Evolutionary conservation across 805 yeast species (phyloP).

Genomic region (Candida golubevii): DNA sequence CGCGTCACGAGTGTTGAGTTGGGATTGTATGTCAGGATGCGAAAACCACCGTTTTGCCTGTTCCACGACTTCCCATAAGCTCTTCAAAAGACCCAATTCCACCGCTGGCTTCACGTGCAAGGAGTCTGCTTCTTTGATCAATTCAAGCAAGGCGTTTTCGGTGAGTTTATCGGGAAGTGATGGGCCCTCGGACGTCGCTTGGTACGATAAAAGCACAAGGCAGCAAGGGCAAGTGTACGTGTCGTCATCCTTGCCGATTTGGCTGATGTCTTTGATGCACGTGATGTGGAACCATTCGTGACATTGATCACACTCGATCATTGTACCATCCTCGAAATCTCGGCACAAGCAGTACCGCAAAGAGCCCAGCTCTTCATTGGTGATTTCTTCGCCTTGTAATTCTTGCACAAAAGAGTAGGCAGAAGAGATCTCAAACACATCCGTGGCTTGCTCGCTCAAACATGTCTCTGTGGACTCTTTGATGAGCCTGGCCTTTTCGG

Average conservation of each 20-base stretch:
- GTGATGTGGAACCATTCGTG: constrained; percentile 67
- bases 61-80: background rate
- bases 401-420: constrained; percentile 16
- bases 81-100: constrained; percentile 5
- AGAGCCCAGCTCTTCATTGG: background rate
- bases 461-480: constrained; percentile 21
- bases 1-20: background rate
- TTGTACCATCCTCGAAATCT: constrained; percentile 52
- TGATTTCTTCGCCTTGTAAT: constrained; percentile 6
- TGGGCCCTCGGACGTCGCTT: constrained; percentile 1
- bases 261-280: constrained; percentile 37
- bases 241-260: constrained; percentile 14
- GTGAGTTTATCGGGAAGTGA: background rate
- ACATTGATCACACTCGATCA: constrained; percentile 70
- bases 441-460: constrained; percentile 24
- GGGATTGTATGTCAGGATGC: constrained; percentile 2
- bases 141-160: background rate
- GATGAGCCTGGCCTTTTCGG: constrained; percentile 19
- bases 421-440: constrained; percentile 24
- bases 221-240: constrained; percentile 17
- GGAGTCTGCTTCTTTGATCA: constrained; percentile 5
- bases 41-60: constrained; percentile 2
- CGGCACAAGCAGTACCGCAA: constrained; percentile 58
- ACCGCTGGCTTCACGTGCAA: constrained; percentile 7
- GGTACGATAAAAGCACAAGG: constrained; percentile 2